These are phyloP conservation scores for Schizosaccharomyces lindneri DNA, from an alignment of 805 yeast species.

Conservation along the genomic window DNA sequence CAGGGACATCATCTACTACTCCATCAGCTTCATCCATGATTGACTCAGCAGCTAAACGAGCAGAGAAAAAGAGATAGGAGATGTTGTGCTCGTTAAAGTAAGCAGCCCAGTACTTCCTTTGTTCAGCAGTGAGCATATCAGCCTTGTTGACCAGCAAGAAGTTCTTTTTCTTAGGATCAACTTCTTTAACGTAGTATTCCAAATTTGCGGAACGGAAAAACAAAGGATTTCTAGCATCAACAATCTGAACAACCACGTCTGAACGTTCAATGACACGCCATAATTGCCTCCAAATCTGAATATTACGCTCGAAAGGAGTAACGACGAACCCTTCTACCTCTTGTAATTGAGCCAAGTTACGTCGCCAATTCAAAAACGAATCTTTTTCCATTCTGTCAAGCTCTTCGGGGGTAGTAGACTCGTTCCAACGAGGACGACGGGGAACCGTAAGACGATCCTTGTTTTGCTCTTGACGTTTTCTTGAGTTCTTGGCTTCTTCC, in stretches of 20 bases:
- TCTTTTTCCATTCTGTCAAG: conserved; percentile 71
- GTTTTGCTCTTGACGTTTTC: conserved; percentile 32
- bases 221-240: conserved; percentile 87
- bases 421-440: conserved; percentile 72
- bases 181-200: conserved; percentile 56
- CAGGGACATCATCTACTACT: background rate
- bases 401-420: conserved; percentile 42
- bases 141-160: conserved; percentile 79
- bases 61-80: conserved; percentile 77
- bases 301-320: conserved; percentile 90
- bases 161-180: conserved; percentile 52
- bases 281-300: conserved; percentile 93
- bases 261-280: conserved; percentile 96
- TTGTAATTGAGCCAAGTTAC: conserved; percentile 62
- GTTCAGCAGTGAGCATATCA: conserved; percentile 54
- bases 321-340: conserved; percentile 63
- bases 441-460: conserved; percentile 55
- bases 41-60: conserved; percentile 34
- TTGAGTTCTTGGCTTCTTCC: conserved; percentile 30
- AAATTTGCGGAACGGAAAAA: conserved; percentile 72
- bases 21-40: conserved; percentile 2
- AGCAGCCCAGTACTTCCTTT: conserved; percentile 66
- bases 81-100: conserved; percentile 49
- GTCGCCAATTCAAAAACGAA: conserved; percentile 83
- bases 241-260: conserved; percentile 84